These are phyloP conservation scores for Eucalyptus polyanthemos DNA, from an alignment of 345 rosid genomes.

Conservation along the genomic window DNA sequence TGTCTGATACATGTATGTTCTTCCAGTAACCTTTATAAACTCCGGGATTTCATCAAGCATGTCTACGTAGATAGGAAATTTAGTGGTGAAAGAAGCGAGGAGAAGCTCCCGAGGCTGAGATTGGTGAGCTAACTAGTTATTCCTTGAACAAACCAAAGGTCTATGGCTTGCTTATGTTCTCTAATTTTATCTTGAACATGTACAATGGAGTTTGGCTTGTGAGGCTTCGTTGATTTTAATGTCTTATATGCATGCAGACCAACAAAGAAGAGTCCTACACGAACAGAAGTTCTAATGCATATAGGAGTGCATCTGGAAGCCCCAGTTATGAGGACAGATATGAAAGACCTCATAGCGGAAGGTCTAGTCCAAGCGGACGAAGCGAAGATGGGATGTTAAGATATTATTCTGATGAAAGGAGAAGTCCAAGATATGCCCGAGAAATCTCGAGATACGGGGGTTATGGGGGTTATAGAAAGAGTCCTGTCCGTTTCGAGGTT, in stretches of 20 bases:
- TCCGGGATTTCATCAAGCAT: conserved; percentile 71
- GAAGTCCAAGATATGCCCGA: conserved; percentile 27
- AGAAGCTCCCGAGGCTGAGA: conserved; percentile 26
- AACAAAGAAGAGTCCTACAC: conserved; percentile 24
- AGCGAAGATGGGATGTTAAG: conserved; percentile 22
- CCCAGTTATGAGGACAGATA: conserved; percentile 22
- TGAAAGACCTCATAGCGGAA: conserved; percentile 9
- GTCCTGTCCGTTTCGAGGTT: conserved; percentile 62
- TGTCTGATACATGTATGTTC: conserved; percentile 10
- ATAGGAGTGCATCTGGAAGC: conserved; percentile 25
- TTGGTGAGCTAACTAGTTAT: conserved; percentile 22
- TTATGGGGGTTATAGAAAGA: conserved; percentile 30
- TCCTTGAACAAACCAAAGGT: background rate
- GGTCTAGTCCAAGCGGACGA: conserved; percentile 19
- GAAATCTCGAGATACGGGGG: conserved; percentile 38
- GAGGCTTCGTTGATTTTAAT: background rate
- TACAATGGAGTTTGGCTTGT: background rate
- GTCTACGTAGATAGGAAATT: conserved; percentile 74
- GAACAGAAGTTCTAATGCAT: conserved; percentile 17
- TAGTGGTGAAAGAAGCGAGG: conserved; percentile 20
- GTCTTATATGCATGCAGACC: conserved; percentile 16
- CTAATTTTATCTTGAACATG: background rate
- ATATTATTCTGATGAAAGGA: conserved; percentile 40
- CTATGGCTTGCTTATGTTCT: background rate
- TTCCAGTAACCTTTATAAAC: conserved; percentile 58